A percentile compares a stretch with the other conserved stretches of the same genome.
These are phyloP conservation scores for Camellia granthamiana DNA, from an alignment of 148 eudicot species.

Conservation along the genomic window DNA sequence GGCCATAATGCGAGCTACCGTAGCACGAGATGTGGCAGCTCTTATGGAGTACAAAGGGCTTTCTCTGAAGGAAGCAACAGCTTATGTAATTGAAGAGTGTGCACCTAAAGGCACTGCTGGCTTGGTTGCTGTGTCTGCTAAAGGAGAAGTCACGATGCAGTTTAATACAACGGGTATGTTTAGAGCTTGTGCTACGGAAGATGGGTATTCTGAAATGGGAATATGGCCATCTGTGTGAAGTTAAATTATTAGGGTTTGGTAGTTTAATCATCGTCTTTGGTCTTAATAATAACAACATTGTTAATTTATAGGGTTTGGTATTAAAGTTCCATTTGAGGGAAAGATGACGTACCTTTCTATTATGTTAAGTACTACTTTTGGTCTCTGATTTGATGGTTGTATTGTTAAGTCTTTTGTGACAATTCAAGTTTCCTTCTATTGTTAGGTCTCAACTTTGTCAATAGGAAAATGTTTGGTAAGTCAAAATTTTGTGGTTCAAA, in stretches of 20 bases:
- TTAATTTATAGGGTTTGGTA: too few species aligned
- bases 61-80: slow-evolving; percentile 68
- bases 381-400: too few species aligned
- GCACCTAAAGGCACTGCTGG: slow-evolving; percentile 56
- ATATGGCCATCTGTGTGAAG: slow-evolving; percentile 38
- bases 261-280: not conserved
- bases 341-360: too few species aligned
- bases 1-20: slow-evolving; percentile 64
- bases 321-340: too few species aligned
- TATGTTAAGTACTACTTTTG: too few species aligned
- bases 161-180: slow-evolving; percentile 86
- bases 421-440: too few species aligned
- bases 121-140: slow-evolving; percentile 74
- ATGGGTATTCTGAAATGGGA: slow-evolving; percentile 63
- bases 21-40: slow-evolving; percentile 87
- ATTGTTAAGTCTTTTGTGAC: too few species aligned
- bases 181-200: slow-evolving; percentile 85
- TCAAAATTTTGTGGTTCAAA: too few species aligned
- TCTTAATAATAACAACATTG: too few species aligned
- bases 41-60: slow-evolving; percentile 86
- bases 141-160: slow-evolving; percentile 72
- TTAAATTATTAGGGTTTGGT: not conserved
- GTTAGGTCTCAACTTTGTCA: too few species aligned
- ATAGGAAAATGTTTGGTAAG: too few species aligned
- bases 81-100: slow-evolving; percentile 47